Conservation (phyloP, 495 filamentous ascomycete species). For the Lasiosphaeria ovina region DNA sequence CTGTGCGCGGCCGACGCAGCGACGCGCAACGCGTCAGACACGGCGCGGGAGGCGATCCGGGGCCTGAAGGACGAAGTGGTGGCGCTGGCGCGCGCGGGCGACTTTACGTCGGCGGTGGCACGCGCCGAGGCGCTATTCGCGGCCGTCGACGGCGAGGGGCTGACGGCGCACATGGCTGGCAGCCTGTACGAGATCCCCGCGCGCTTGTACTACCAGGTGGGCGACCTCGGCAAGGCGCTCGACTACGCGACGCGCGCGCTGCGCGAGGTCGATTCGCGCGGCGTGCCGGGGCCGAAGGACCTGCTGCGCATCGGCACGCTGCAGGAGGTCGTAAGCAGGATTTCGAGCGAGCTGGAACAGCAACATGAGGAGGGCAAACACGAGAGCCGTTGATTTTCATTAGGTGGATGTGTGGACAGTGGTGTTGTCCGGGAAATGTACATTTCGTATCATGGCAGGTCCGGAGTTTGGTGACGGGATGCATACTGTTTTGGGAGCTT, state of each 20-base stretch:
- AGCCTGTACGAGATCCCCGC: conserved; percentile 32
- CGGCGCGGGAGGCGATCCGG: conserved; percentile 20
- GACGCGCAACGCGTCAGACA: conserved; percentile 24
- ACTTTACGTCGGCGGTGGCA: conserved; percentile 26
- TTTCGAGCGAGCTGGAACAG: conserved; percentile 14
- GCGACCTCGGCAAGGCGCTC: conserved; percentile 27
- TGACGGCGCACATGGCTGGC: conserved; percentile 30
- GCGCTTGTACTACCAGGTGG: conserved; percentile 32
- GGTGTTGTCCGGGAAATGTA: too few relatives aligned
- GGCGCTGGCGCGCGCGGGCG: conserved; percentile 25
- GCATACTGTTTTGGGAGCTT: too few relatives aligned
- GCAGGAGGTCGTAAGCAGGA: conserved; percentile 7
- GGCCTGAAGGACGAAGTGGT: conserved; percentile 24
- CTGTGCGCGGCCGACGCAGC: conserved; percentile 25
- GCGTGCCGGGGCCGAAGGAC: conserved; percentile 35
- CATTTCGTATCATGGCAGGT: too few relatives aligned
- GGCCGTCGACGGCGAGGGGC: conserved; percentile 26
- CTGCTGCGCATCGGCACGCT: conserved; percentile 12
- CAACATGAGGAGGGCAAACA: conserved; percentile 3
- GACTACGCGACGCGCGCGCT: conserved; percentile 26
- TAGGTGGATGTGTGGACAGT: too few relatives aligned
- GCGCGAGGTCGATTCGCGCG: conserved; percentile 22
- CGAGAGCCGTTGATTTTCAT: background rate
- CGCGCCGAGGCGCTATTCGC: conserved; percentile 23
- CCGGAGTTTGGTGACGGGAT: too few relatives aligned